Conservation (phyloP, 2,329 filamentous ascomycete species). For the Trichoderma semiorbis region DNA sequence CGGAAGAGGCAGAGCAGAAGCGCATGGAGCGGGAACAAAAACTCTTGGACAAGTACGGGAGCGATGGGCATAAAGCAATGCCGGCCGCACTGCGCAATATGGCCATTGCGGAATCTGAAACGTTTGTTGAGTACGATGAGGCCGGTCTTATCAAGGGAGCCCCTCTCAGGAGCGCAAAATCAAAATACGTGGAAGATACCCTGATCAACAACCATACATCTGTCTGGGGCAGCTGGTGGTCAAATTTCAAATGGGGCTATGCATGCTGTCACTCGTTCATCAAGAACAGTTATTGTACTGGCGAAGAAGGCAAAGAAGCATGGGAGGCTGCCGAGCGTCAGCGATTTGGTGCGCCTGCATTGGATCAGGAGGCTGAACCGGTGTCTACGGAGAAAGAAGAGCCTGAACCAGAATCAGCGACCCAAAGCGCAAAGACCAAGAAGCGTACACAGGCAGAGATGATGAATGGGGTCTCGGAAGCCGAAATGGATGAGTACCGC, state of each 20-base stretch:
- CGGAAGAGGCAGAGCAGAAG: slow-evolving; percentile 67
- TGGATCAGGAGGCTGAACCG: slow-evolving; percentile 30
- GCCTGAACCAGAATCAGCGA: background rate
- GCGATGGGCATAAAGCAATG: slow-evolving; percentile 52
- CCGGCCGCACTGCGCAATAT: slow-evolving; percentile 62
- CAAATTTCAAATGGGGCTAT: slow-evolving; percentile 92
- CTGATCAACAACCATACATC: slow-evolving; percentile 86
- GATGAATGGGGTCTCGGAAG: slow-evolving; percentile 72
- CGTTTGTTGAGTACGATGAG: slow-evolving; percentile 93
- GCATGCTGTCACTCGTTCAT: slow-evolving; percentile 89
- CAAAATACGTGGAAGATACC: slow-evolving; percentile 89
- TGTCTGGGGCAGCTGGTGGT: slow-evolving; percentile 98
- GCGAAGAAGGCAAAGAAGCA: slow-evolving; percentile 78
- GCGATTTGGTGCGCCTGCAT: slow-evolving; percentile 45
- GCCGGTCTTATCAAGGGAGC: slow-evolving; percentile 85
- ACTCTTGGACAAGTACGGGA: slow-evolving; percentile 79
- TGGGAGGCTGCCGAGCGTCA: slow-evolving; percentile 71
- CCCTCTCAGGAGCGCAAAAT: slow-evolving; percentile 70
- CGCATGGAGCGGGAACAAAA: slow-evolving; percentile 65
- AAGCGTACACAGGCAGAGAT: slow-evolving; percentile 79
- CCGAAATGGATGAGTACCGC: slow-evolving; percentile 82
- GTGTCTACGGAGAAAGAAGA: background rate
- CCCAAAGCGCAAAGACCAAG: slow-evolving; percentile 42
- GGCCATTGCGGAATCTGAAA: slow-evolving; percentile 75
- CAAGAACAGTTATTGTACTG: slow-evolving; percentile 97